phyloP scores from a whole-genome alignment of 345 rosid genomes.

The Eucalyptus albens region DNA sequence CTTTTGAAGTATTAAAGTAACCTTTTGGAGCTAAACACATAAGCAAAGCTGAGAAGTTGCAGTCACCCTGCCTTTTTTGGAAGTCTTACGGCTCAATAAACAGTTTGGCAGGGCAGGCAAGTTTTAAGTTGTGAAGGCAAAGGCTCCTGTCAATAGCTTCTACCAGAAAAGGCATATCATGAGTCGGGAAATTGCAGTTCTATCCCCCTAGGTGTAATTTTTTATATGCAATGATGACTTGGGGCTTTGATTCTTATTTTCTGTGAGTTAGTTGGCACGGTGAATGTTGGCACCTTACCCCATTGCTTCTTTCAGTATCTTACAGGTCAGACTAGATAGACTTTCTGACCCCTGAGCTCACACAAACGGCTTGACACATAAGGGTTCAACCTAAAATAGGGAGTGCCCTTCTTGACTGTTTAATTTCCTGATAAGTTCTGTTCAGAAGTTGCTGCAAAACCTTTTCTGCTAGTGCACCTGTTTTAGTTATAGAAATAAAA shows the following conservation, averaged over 20 bases:
- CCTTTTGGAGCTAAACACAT: background rate
- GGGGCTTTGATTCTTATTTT: background rate
- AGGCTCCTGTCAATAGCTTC: background rate
- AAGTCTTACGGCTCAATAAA: background rate
- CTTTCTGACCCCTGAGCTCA: background rate
- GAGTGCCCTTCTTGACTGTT: background rate
- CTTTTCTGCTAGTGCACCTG: background rate
- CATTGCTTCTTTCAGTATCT: background rate
- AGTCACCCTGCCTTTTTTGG: background rate
- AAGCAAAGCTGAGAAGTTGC: background rate
- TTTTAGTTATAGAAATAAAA: background rate
- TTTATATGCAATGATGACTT: background rate
- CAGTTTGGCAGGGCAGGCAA: background rate
- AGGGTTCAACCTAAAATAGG: background rate
- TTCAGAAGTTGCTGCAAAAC: background rate
- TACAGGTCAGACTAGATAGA: background rate
- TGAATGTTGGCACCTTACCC: background rate
- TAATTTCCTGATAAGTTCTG: background rate
- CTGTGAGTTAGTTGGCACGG: background rate
- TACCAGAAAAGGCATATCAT: background rate
- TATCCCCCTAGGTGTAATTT: background rate
- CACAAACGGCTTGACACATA: background rate
- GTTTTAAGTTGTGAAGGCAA: background rate
- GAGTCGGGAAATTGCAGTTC: background rate
- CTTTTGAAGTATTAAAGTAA: background rate